These are phyloP conservation scores for Kwoniella sp. DNA, from an alignment of 768 basidiomycete species.

Conservation along the genomic window DNA sequence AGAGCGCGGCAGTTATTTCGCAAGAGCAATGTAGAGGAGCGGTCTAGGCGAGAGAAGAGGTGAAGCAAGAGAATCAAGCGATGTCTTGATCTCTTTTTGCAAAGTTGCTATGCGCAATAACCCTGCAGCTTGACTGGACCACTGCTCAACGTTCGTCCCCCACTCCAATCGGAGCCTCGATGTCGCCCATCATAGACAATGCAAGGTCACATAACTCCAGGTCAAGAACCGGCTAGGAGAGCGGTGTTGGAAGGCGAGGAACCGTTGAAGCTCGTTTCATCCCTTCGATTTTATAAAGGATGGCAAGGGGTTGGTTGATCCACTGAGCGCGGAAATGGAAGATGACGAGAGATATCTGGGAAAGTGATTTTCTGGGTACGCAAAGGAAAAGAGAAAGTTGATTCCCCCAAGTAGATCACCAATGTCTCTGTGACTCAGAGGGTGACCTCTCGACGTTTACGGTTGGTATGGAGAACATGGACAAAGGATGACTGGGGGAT, in stretches of 20 bases:
- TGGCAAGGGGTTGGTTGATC: neutral
- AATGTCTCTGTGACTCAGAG: no score
- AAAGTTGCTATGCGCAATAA: neutral
- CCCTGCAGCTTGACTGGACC: neutral
- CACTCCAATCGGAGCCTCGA: neutral
- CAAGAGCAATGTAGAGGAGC: neutral
- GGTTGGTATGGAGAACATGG: neutral
- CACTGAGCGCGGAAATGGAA: neutral
- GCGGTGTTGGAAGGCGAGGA: neutral
- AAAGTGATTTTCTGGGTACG: neutral
- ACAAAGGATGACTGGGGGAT: neutral
- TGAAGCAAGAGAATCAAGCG: neutral
- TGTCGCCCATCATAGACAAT: neutral
- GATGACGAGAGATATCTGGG: neutral
- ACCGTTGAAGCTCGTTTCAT: conserved; percentile 8
- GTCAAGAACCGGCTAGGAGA: neutral
- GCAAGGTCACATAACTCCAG: neutral
- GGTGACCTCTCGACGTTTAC: no score
- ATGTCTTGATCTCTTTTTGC: neutral
- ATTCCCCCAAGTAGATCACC: no score
- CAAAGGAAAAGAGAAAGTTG: neutral
- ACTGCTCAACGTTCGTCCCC: neutral
- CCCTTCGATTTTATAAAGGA: conserved; percentile 2
- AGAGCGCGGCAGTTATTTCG: no score
- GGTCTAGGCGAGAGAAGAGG: neutral